Base-by-base conservation (phyloP, 257 asterid genomes). In the Plantago elongata region DNA sequence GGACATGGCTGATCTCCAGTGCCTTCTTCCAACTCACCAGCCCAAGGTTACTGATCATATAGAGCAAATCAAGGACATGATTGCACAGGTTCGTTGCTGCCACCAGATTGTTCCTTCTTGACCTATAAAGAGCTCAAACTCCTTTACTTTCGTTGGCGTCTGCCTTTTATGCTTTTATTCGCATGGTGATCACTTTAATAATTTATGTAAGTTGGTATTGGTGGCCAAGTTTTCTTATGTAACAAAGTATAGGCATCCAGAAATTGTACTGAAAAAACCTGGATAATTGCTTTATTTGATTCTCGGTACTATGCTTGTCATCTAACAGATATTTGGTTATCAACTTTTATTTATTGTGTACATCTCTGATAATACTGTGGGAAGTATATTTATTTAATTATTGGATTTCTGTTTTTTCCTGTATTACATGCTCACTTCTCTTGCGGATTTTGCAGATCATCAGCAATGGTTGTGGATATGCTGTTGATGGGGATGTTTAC, bases 1-100 rank as follows among this genome's bases (percentile, higher is more conserved):
- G 13, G 98, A 91, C 74, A 85, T 91, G 96, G 74, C 67, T 65
- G 94, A 79, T 84, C 94, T 88, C 66, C 95, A 88, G 69, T 85
- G 95, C 83, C 91, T 83, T 64, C 64, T 64, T 67, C 95, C 94
- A 45, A 85, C 94, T 37, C 82, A 88, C 74, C 90, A 88, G 71
- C 88, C 96, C 38, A 85, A 87, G 34, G 95, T 85, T 60, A 85
- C 88, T 43, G 94, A 84, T 45, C 87, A 84, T 59, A 83, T 83
- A 68, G 94, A 84, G 55, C 85, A 88, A 51, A 84, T 88, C 49
- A 81, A 80, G 80, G 83, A 79, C 70, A 85, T 88, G 96, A 85
- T 88, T 57, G 78, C 82, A 50, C 65, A 90, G 95, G 98, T 91
- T 62, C 37, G 27, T 71, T 43, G 57, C 72, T 34, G 22, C 49